These are phyloP conservation scores for Tricholomella constricta DNA, from an alignment of 768 basidiomycete species.

Conservation along the genomic window DNA sequence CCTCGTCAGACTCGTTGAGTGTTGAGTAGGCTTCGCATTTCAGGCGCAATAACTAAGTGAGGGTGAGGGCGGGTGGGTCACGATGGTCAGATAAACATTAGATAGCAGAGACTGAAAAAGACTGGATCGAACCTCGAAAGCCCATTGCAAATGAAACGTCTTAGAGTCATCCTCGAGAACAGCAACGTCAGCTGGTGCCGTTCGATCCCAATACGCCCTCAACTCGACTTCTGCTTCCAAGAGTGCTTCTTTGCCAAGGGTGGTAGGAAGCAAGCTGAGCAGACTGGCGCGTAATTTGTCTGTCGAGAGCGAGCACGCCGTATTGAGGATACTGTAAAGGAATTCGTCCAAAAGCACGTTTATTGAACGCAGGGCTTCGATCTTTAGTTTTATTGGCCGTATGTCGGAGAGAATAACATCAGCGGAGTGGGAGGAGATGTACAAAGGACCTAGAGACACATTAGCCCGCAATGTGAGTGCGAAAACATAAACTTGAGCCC, in stretches of 20 bases:
- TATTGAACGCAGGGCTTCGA: constrained; percentile 75
- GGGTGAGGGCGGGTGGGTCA: constrained; percentile 9
- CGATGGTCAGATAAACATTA: constrained; percentile 7
- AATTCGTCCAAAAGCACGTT: constrained; percentile 87
- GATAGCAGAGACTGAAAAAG: neutral
- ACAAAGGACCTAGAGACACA: constrained; percentile 56
- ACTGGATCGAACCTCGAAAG: constrained; percentile 62
- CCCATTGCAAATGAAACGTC: constrained; percentile 72
- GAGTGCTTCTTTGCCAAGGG: constrained; percentile 88
- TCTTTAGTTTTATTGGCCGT: constrained; percentile 83
- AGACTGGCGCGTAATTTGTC: constrained; percentile 74
- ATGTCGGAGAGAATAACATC: constrained; percentile 93
- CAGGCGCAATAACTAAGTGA: constrained; percentile 65
- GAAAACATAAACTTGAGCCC: constrained; percentile 23
- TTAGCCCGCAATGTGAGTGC: constrained; percentile 4
- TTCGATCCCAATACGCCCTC: constrained; percentile 85
- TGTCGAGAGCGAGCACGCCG: constrained; percentile 69
- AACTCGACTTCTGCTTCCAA: constrained; percentile 93
- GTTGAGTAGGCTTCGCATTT: constrained; percentile 91
- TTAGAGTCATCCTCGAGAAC: constrained; percentile 51
- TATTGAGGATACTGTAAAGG: constrained; percentile 68
- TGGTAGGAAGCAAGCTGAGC: constrained; percentile 71
- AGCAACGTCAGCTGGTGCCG: constrained; percentile 35
- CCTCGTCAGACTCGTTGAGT: constrained; percentile 79
- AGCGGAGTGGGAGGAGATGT: constrained; percentile 82